phyloP scores from a whole-genome alignment of 306 rosid species.

The Sphenostylis stenocarpa region DNA sequence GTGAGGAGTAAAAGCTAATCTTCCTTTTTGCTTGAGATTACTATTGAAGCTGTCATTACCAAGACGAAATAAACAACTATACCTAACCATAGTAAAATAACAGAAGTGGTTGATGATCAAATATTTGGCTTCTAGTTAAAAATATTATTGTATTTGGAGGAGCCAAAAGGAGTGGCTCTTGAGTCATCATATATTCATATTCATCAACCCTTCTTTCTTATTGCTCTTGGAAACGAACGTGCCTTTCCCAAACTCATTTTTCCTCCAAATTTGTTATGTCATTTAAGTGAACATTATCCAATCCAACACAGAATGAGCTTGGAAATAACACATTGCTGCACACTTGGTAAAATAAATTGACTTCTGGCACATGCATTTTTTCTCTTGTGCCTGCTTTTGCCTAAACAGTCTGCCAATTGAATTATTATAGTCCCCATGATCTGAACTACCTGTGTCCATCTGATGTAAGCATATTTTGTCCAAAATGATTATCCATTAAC shows the following conservation, averaged over 20 bases:
- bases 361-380: constrained; percentile 41
- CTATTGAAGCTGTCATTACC: constrained; percentile 30
- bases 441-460: constrained; percentile 41
- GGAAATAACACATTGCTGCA: constrained; percentile 38
- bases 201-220: constrained; percentile 31
- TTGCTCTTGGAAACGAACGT: constrained; percentile 1
- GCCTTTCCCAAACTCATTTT: constrained; percentile 32
- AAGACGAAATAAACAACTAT: constrained; percentile 31
- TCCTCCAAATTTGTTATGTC: constrained; percentile 36
- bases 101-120: constrained; percentile 42
- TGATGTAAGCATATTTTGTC: constrained; percentile 66
- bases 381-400: constrained; percentile 47
- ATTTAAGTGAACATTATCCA: constrained; percentile 35
- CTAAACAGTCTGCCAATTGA: constrained; percentile 50
- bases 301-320: constrained; percentile 43
- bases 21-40: constrained; percentile 6
- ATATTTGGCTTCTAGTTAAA: constrained; percentile 48
- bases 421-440: constrained; percentile 69
- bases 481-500: constrained; percentile 69
- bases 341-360: constrained; percentile 56
- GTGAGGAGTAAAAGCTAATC: background rate
- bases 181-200: constrained; percentile 54
- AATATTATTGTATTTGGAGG: constrained; percentile 31
- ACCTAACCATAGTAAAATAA: constrained; percentile 46
- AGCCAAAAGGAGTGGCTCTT: constrained; percentile 54